Evolutionary conservation across 2,329 filamentous ascomycete species (phyloP).

Genomic region (Apiospora marii): DNA sequence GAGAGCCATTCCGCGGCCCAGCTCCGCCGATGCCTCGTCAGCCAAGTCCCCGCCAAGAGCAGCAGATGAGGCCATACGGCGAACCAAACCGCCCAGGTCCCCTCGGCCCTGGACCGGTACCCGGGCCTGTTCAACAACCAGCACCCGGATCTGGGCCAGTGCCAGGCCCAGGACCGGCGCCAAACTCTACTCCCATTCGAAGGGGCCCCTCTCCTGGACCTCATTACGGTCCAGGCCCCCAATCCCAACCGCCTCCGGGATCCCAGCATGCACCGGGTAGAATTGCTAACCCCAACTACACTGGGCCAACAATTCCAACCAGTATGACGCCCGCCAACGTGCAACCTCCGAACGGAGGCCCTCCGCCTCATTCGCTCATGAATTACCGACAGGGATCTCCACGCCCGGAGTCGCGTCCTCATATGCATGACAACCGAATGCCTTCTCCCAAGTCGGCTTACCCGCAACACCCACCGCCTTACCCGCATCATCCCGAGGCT

Average conservation of each 20-base stretch:
- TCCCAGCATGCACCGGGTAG: slow-evolving; percentile 50
- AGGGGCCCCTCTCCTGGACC: slow-evolving; percentile 64
- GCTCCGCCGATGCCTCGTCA: slow-evolving; percentile 74
- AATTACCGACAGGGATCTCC: slow-evolving; percentile 82
- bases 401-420: slow-evolving; percentile 78
- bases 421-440: slow-evolving; percentile 83
- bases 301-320: slow-evolving; percentile 43
- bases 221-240: slow-evolving; percentile 63
- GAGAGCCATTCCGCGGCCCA: slow-evolving; percentile 74
- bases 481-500: slow-evolving; percentile 75
- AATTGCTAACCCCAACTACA: slow-evolving; percentile 50
- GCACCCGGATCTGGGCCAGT: neutral
- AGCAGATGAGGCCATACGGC: slow-evolving; percentile 73
- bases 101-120: slow-evolving; percentile 6
- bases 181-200: slow-evolving; percentile 48
- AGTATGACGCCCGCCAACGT: slow-evolving; percentile 48
- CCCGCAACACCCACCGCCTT: slow-evolving; percentile 71
- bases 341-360: slow-evolving; percentile 55
- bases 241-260: slow-evolving; percentile 53
- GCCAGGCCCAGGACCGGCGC: slow-evolving; percentile 2
- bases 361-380: slow-evolving; percentile 63
- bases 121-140: slow-evolving; percentile 38
- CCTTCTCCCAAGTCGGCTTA: slow-evolving; percentile 92
- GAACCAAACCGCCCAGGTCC: slow-evolving; percentile 67
- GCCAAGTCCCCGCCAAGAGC: slow-evolving; percentile 78